These are phyloP conservation scores for Corinectria fuckeliana DNA, from an alignment of 2,329 filamentous ascomycete species.

Conservation along the genomic window DNA sequence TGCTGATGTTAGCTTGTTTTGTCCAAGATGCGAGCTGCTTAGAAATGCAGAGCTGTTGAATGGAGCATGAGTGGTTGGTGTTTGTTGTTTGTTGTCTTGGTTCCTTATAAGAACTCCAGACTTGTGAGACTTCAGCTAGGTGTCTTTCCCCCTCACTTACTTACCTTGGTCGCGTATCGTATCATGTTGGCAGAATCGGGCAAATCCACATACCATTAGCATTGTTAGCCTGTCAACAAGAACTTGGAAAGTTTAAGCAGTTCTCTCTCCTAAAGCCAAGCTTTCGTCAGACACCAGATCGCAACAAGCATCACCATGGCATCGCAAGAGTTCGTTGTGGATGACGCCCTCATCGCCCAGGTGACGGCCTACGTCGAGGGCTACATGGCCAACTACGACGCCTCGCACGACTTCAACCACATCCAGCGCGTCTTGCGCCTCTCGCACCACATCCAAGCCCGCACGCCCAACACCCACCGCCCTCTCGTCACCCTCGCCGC, in stretches of 20 bases:
- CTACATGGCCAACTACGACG: conserved; percentile 82
- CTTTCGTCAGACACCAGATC: neutral
- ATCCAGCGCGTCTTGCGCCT: conserved; percentile 81
- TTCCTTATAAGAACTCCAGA: neutral
- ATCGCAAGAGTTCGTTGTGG: conserved; percentile 33
- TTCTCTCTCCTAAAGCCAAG: neutral
- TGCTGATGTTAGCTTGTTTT: neutral
- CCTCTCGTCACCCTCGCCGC: conserved; percentile 71
- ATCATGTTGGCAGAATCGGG: neutral
- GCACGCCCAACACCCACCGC: conserved; percentile 49
- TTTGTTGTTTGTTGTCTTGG: neutral
- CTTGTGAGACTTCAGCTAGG: neutral
- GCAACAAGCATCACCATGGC: conserved; percentile 28
- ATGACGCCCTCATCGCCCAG: conserved; percentile 57
- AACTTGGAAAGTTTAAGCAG: neutral
- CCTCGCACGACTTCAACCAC: conserved; percentile 87
- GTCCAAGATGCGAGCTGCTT: neutral
- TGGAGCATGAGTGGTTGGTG: too few relatives aligned
- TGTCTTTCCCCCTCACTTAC: neutral
- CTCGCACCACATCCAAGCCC: conserved; percentile 67
- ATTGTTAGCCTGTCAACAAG: neutral
- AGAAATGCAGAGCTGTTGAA: neutral
- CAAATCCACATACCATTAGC: neutral
- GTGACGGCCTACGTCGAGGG: conserved; percentile 69
- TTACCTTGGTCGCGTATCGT: neutral